phyloP scores from a whole-genome alignment of 768 basidiomycete species.

The Tubosaeta sp. region DNA sequence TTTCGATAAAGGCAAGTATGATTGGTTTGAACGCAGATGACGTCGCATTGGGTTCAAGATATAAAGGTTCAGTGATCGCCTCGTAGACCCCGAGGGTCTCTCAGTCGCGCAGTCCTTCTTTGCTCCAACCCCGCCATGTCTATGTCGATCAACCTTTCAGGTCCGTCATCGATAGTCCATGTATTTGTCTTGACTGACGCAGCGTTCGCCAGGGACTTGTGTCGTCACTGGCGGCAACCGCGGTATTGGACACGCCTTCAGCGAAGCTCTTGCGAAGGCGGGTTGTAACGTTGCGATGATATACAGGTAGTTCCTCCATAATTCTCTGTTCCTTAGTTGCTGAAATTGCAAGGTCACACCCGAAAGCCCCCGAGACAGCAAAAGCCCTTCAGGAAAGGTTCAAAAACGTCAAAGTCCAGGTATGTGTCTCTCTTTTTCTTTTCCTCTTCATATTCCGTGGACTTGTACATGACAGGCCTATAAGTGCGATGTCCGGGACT shows the following conservation, averaged over 20 bases:
- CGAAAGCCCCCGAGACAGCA: constrained; percentile 46
- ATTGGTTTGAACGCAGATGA: too few species aligned
- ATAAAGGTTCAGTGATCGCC: too few species aligned
- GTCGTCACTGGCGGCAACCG: constrained; percentile 62
- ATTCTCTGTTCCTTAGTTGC: not conserved
- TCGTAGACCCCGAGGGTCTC: too few species aligned
- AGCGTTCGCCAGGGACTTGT: constrained; percentile 38
- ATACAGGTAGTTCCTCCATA: constrained; percentile 38
- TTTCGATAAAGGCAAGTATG: too few species aligned
- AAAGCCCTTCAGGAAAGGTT: constrained; percentile 43
- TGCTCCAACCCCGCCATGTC: constrained; percentile 3
- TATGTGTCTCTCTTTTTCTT: constrained; percentile 4
- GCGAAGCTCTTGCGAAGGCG: constrained; percentile 48
- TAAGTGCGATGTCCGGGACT: constrained; percentile 56
- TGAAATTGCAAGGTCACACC: constrained; percentile 36
- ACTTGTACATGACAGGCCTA: constrained; percentile 42
- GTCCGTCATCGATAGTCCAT: constrained; percentile 21
- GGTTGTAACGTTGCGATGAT: constrained; percentile 60
- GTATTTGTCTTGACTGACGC: too few species aligned
- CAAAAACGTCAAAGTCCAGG: constrained; percentile 37
- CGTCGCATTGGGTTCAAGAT: too few species aligned
- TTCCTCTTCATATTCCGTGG: not conserved
- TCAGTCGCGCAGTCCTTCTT: constrained; percentile 3
- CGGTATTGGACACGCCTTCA: constrained; percentile 57
- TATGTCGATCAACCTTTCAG: constrained; percentile 20